Evolutionary conservation across 1,284 basidiomycete genomes (phyloP).

Genomic region (Melanopsichium pennsylvanicum): DNA sequence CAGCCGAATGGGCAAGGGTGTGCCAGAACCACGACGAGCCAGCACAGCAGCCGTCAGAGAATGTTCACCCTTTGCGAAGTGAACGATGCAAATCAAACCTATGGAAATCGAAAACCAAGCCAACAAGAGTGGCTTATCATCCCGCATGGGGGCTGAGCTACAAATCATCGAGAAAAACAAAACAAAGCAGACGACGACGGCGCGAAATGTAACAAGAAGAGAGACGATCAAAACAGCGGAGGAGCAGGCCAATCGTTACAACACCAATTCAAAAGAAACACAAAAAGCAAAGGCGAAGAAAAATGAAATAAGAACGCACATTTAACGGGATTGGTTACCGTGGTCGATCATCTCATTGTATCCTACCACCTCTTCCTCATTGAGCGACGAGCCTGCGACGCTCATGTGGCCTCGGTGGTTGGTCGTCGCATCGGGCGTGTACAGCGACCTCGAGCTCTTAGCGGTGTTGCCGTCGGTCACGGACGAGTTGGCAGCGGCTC

Average conservation of each 20-base stretch:
- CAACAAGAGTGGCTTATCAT: too few species aligned
- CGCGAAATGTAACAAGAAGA: too few species aligned
- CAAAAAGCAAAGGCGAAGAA: neutral
- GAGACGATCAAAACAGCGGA: too few species aligned
- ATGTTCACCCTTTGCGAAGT: too few species aligned
- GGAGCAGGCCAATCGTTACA: conserved; percentile 24
- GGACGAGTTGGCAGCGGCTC: conserved; percentile 26
- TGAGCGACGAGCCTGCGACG: conserved; percentile 52
- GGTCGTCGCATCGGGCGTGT: conserved; percentile 44
- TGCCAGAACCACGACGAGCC: too few species aligned
- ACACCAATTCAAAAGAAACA: neutral
- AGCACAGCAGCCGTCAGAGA: conserved; percentile 11
- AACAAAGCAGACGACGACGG: too few species aligned
- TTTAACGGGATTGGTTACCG: conserved; percentile 46
- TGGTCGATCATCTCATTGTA: conserved; percentile 62
- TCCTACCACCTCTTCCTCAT: conserved; percentile 62
- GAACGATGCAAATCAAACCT: neutral
- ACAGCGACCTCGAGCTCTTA: conserved; percentile 45
- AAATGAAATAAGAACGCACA: neutral
- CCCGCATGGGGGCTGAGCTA: too few species aligned
- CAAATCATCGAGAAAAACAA: too few species aligned
- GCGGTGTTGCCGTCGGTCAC: conserved; percentile 5
- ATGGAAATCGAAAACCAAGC: too few species aligned
- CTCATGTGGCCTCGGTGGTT: conserved; percentile 42
- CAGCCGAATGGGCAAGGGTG: too few species aligned